phyloP scores from a whole-genome alignment of 2,329 filamentous ascomycete species.

The Volutella citrinella region DNA sequence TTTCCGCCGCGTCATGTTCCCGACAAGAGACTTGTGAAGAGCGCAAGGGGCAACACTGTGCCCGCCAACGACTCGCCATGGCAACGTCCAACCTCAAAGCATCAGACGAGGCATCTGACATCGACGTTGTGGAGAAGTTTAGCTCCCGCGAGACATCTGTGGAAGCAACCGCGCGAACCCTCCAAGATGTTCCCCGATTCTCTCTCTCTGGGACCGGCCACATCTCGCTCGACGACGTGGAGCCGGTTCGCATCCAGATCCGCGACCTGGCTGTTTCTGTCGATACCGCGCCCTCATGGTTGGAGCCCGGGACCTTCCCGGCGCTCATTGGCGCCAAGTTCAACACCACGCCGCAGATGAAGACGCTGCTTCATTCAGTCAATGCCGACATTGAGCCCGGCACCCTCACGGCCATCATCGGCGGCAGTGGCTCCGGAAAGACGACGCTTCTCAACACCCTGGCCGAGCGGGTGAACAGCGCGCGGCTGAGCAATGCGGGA shows the following conservation, averaged over 20 bases:
- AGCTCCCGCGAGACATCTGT: slow-evolving; percentile 32
- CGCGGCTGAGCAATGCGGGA: slow-evolving; percentile 50
- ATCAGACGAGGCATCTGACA: slow-evolving; percentile 14
- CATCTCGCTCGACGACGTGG: slow-evolving; percentile 50
- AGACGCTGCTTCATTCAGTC: slow-evolving; percentile 60
- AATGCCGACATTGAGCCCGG: slow-evolving; percentile 62
- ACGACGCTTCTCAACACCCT: slow-evolving; percentile 69
- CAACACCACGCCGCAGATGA: slow-evolving; percentile 37
- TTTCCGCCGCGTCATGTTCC: too few relatives aligned
- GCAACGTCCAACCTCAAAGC: background rate
- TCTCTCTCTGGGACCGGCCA: slow-evolving; percentile 33
- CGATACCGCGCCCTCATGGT: slow-evolving; percentile 54
- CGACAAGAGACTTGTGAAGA: too few relatives aligned
- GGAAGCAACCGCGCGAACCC: slow-evolving; percentile 15
- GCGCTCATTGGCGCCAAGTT: slow-evolving; percentile 37
- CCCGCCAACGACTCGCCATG: slow-evolving; percentile 5
- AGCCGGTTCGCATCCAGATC: slow-evolving; percentile 52
- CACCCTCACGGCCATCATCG: slow-evolving; percentile 71
- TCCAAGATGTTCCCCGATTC: slow-evolving; percentile 17
- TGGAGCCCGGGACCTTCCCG: slow-evolving; percentile 46
- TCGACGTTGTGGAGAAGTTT: slow-evolving; percentile 30
- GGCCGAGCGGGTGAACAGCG: slow-evolving; percentile 64
- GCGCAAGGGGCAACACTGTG: too few relatives aligned
- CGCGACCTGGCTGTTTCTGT: slow-evolving; percentile 54
- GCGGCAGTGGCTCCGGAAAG: slow-evolving; percentile 71